Evolutionary conservation across 306 rosid genomes (phyloP).

Genomic region (Pterocarpus santalinus): DNA sequence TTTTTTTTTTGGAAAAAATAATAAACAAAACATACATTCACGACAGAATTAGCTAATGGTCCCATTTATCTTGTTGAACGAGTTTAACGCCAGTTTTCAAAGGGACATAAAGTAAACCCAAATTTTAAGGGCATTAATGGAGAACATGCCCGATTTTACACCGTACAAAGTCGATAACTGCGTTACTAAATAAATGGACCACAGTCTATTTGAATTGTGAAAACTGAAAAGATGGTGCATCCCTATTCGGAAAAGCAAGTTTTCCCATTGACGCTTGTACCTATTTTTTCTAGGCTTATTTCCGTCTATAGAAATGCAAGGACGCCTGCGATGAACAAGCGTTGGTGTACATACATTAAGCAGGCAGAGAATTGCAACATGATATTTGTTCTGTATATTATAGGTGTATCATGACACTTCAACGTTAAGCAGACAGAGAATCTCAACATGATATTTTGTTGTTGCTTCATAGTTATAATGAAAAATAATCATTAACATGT

Average conservation of each 20-base stretch:
- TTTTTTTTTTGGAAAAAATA: not conserved
- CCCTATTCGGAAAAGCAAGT: not conserved
- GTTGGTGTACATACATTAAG: too few relatives aligned
- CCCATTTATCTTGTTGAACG: constrained; percentile 23
- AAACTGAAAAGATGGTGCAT: not conserved
- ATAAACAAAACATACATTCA: not conserved
- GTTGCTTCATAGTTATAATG: constrained; percentile 5
- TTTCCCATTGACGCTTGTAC: constrained; percentile 4
- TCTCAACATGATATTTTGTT: not conserved
- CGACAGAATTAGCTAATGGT: not conserved
- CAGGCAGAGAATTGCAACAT: too few relatives aligned
- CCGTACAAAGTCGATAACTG: not conserved
- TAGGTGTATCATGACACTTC: not conserved
- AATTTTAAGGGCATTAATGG: constrained; percentile 27
- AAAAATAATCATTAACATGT: not conserved
- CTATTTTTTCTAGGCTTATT: not conserved
- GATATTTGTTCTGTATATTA: too few relatives aligned
- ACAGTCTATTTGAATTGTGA: constrained; percentile 2
- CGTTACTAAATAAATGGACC: constrained; percentile 36
- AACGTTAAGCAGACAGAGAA: not conserved
- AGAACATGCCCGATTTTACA: constrained; percentile 4
- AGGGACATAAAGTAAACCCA: constrained; percentile 28
- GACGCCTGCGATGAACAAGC: constrained; percentile 21
- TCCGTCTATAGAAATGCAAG: constrained; percentile 27
- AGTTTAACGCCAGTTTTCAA: constrained; percentile 35